phyloP scores from a whole-genome alignment of 139 green algal species.

The Tetratostichococcus sp. region DNA sequence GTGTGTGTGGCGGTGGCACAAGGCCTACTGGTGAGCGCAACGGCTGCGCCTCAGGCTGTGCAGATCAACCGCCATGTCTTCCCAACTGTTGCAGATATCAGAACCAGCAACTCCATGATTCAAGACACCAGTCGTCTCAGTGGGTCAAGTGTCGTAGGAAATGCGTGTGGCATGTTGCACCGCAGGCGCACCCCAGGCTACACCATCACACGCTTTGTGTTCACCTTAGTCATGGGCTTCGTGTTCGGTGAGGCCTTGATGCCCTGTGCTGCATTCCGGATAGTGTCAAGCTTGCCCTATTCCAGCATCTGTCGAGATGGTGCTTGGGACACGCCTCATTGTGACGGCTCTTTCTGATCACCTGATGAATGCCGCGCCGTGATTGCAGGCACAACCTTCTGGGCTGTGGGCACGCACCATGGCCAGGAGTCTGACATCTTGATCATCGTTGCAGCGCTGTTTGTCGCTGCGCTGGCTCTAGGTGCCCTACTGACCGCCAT shows the following conservation, averaged over 20 bases:
- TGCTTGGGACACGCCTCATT: too few relatives aligned
- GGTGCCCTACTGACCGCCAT: background rate
- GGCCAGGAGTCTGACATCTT: background rate
- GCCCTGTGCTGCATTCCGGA: background rate
- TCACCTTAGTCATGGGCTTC: slow-evolving; percentile 43
- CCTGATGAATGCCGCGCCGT: background rate
- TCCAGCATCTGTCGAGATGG: too few relatives aligned
- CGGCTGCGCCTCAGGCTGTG: too few relatives aligned
- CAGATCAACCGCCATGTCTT: too few relatives aligned
- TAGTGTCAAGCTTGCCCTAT: too few relatives aligned
- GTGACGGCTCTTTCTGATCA: too few relatives aligned
- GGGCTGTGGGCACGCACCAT: background rate
- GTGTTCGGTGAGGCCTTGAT: slow-evolving; percentile 20
- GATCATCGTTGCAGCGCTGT: slow-evolving; percentile 12
- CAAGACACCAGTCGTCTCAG: too few relatives aligned
- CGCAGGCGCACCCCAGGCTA: slow-evolving; percentile 35
- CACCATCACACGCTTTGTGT: slow-evolving; percentile 30
- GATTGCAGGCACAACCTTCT: background rate
- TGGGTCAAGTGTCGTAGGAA: too few relatives aligned
- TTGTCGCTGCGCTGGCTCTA: slow-evolving; percentile 14
- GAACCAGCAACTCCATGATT: too few relatives aligned
- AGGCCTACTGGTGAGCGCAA: background rate
- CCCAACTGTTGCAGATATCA: too few relatives aligned
- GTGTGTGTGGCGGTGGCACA: background rate
- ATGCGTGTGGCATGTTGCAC: background rate